Evolutionary conservation across 768 basidiomycete genomes (phyloP), one percentile per base, ranked within the genome.

Genomic region (Xerocomellus intermedius): DNA sequence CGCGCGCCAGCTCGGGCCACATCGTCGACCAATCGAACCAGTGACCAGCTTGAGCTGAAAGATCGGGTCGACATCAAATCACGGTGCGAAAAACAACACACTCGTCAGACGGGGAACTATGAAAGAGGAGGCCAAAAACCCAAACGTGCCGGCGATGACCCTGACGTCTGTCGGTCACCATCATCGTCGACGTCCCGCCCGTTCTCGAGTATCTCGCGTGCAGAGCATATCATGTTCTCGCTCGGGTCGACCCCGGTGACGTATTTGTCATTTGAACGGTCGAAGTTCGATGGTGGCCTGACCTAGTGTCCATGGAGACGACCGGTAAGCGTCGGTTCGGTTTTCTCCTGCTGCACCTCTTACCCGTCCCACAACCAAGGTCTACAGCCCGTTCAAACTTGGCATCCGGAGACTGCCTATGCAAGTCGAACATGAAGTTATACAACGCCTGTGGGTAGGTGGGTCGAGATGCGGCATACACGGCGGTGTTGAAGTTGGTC

Each of bases 361-460:
- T 57, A 87, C 89, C 86, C 41, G 91, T 89, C 24, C 92, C 90
- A 67, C 91, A 93, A 3, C 91, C 89, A 9, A 91, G 65, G 60
- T 94, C 91, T 0, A 90, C 74, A 0, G 86, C 87, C 35, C 76
- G 75, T 14, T 82, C 77, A 74, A 82, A 87, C 56, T 64, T 59
- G 16, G 71, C 61, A 3, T 49, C 37, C 3, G 43, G 49, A 37
- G 58, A 48, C 33, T 55, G 60, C 17, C 64, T 67, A 62, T 91
- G 89, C 62, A 81, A 85, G 2, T 75, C 64, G 54, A 82, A 82
- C 32, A 91, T 73, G 35, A 80, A 76, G 28, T 87, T 80, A 64
- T 81, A 90, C n/a, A 91, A 73, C 32, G 76, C 71, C 6, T 70
- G 66, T 1, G 90, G 89, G 63, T 91, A 91, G 1, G 83, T 85